Conservation (phyloP, 2,329 filamentous ascomycete species). For the Talaromyces sp. region DNA sequence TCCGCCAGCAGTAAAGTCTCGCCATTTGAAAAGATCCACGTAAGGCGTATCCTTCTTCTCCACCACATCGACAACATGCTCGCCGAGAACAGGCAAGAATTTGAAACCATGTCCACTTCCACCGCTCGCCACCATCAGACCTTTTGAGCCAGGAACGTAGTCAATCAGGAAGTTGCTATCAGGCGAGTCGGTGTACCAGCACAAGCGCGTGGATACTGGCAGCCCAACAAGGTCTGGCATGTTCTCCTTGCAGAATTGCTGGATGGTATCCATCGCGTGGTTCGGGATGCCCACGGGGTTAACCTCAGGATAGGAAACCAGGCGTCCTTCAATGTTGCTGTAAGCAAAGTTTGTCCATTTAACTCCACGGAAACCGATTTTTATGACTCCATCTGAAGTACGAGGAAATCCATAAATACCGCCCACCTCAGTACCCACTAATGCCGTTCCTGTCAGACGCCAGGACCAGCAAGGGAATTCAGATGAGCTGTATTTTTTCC, state of each 20-base stretch:
- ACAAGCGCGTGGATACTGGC: conserved; percentile 15
- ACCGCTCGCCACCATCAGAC: conserved; percentile 8
- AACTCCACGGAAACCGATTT: too few species aligned
- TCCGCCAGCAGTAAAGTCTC: too few species aligned
- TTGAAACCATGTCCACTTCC: conserved; percentile 15
- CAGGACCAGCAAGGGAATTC: too few species aligned
- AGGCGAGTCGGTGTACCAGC: conserved; percentile 16
- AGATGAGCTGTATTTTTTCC: too few species aligned
- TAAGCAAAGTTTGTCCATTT: too few species aligned
- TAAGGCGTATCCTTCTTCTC: conserved; percentile 12
- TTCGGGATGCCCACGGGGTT: too few species aligned
- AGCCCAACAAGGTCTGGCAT: conserved; percentile 15
- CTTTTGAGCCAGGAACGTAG: conserved; percentile 5
- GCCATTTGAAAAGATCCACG: conserved; percentile 14
- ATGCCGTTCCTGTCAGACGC: too few species aligned
- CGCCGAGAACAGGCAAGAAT: conserved; percentile 14
- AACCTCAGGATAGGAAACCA: too few species aligned
- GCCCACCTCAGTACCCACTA: too few species aligned
- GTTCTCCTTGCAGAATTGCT: conserved; percentile 10
- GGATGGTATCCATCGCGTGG: conserved; percentile 17
- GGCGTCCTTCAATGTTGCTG: too few species aligned
- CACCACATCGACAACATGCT: conserved; percentile 13
- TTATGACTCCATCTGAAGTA: too few species aligned
- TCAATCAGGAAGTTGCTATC: conserved; percentile 16
- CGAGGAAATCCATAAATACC: too few species aligned